Evolutionary conservation across 2,329 filamentous ascomycete species (phyloP).

Genomic region (Pestalotiopsis sp.): DNA sequence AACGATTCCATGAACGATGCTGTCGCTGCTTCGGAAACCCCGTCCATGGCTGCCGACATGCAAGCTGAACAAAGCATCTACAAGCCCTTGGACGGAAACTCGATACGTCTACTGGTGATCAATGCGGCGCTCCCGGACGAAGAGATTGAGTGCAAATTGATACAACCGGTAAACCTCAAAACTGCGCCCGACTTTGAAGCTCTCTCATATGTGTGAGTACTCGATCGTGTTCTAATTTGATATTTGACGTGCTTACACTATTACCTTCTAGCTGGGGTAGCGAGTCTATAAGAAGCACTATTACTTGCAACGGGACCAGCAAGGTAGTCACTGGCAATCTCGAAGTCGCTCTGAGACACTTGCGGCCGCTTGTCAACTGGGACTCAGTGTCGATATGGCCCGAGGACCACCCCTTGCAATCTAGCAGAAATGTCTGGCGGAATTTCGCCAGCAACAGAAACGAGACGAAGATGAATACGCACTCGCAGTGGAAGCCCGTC

Average conservation of each 20-base stretch:
- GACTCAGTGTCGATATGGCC: slow-evolving; percentile 19
- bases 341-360: slow-evolving; percentile 18
- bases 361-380: slow-evolving; percentile 18
- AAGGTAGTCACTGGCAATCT: slow-evolving; percentile 20
- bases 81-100: slow-evolving; percentile 11
- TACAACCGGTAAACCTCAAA: slow-evolving; percentile 13
- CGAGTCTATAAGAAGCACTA: slow-evolving; percentile 15
- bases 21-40: background rate
- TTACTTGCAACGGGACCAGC: slow-evolving; percentile 20
- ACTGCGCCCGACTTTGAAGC: slow-evolving; percentile 19
- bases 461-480: slow-evolving; percentile 15
- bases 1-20: background rate
- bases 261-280: slow-evolving; percentile 15
- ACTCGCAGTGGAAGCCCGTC: slow-evolving; percentile 14
- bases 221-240: too few relatives aligned
- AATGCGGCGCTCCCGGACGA: slow-evolving; percentile 19
- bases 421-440: slow-evolving; percentile 17
- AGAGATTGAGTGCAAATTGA: slow-evolving; percentile 20
- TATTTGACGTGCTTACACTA: too few relatives aligned
- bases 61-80: slow-evolving; percentile 13
- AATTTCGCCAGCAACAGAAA: slow-evolving; percentile 18
- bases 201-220: slow-evolving; percentile 17
- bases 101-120: slow-evolving; percentile 18
- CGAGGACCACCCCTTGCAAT: slow-evolving; percentile 16
- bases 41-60: background rate